Evolutionary conservation across 225 moss, liverwort and hornwort genomes (phyloP).

Genomic region (Pleurozium schreberi): DNA sequence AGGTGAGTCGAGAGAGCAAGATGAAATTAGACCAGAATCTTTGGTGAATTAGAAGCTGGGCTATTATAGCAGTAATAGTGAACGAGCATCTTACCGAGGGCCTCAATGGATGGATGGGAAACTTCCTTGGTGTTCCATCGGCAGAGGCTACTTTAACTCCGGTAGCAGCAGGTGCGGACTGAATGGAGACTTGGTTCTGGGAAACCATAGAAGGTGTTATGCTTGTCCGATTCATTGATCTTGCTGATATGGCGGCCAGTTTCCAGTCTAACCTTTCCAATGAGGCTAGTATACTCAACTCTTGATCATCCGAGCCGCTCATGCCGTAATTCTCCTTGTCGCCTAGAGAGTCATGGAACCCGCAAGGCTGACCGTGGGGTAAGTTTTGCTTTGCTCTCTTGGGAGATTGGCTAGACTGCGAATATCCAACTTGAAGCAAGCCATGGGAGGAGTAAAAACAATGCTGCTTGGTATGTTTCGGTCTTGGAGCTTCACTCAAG

Average conservation of each 20-base stretch:
- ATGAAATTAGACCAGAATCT: background rate
- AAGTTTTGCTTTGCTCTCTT: conserved; percentile 1
- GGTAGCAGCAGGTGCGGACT: conserved; percentile 68
- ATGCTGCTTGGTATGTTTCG: conserved; percentile 28
- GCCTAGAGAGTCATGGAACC: conserved; percentile 12
- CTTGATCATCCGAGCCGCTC: conserved; percentile 47
- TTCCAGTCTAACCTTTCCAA: conserved; percentile 81
- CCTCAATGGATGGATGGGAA: conserved; percentile 32
- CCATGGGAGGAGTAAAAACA: conserved; percentile 40
- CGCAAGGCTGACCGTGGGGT: background rate
- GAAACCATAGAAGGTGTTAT: conserved; percentile 42
- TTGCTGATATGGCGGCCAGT: conserved; percentile 56
- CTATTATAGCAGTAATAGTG: background rate
- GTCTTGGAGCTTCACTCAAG: conserved; percentile 22
- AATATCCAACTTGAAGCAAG: conserved; percentile 32
- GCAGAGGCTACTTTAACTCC: conserved; percentile 1
- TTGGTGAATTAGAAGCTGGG: background rate
- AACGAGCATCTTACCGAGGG: conserved; percentile 39
- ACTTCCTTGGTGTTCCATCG: conserved; percentile 23
- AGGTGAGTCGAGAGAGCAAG: background rate
- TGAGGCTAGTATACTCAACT: conserved; percentile 73
- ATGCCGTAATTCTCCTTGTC: conserved; percentile 46
- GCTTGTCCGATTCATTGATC: conserved; percentile 31
- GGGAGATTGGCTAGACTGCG: conserved; percentile 17
- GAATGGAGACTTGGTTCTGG: conserved; percentile 52